These are phyloP conservation scores for Coleophoma cylindrospora DNA, from an alignment of 2,329 filamentous ascomycete genomes.

Conservation along the genomic window DNA sequence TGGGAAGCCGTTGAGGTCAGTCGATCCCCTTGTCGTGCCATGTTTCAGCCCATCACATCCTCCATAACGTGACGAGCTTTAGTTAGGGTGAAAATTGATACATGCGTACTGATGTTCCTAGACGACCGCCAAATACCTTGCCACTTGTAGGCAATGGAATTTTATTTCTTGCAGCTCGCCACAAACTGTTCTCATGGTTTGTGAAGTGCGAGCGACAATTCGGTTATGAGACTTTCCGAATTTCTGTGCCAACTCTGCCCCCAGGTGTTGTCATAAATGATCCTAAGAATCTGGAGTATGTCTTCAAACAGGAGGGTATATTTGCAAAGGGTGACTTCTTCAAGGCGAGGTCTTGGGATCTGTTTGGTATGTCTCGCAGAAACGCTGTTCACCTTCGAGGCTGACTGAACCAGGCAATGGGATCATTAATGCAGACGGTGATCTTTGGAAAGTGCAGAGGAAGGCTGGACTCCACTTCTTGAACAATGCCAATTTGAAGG, in stretches of 20 bases:
- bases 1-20: constrained; percentile 22
- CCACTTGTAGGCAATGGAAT: constrained; percentile 58
- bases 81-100: background rate
- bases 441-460: constrained; percentile 57
- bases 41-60: too few species aligned
- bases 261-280: constrained; percentile 59
- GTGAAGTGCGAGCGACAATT: constrained; percentile 49
- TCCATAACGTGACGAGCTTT: too few species aligned
- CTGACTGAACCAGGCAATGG: constrained; percentile 39
- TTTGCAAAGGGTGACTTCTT: constrained; percentile 61
- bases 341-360: constrained; percentile 52
- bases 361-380: constrained; percentile 43
- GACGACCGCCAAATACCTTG: constrained; percentile 25
- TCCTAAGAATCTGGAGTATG: constrained; percentile 55
- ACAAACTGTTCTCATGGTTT: constrained; percentile 60
- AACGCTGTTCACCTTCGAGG: background rate
- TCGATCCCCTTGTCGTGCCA: background rate
- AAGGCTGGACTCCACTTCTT: constrained; percentile 58
- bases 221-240: constrained; percentile 55
- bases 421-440: constrained; percentile 63
- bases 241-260: constrained; percentile 57
- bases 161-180: constrained; percentile 52
- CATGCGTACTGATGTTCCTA: constrained; percentile 3
- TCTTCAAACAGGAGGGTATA: constrained; percentile 54
- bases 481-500: constrained; percentile 49